Conservation (phyloP, 768 basidiomycete species). For the Boletus vinaceobasis region DNA sequence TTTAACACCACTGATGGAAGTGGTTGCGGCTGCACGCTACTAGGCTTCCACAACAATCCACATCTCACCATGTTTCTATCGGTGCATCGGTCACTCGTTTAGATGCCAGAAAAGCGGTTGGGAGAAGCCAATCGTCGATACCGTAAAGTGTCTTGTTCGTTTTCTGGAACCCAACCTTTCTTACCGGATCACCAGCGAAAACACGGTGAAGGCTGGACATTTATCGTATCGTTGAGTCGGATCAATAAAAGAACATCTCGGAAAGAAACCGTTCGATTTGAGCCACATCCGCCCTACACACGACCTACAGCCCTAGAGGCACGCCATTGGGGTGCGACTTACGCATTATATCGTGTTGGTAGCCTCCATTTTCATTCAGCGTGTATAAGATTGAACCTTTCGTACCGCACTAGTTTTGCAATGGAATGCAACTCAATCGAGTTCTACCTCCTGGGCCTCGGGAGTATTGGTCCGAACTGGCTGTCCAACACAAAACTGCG, state of each 20-base stretch:
- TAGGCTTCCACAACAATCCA: not conserved
- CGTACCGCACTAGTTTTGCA: constrained; percentile 57
- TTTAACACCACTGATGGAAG: not conserved
- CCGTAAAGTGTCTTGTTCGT: constrained; percentile 40
- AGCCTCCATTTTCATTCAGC: not conserved
- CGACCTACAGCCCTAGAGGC: constrained; percentile 74
- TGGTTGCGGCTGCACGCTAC: not conserved
- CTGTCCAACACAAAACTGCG: constrained; percentile 61
- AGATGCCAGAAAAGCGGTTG: constrained; percentile 89
- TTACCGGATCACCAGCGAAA: constrained; percentile 38
- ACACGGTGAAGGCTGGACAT: constrained; percentile 53
- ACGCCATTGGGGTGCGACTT: constrained; percentile 88
- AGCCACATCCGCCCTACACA: constrained; percentile 68
- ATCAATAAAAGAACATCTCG: constrained; percentile 69
- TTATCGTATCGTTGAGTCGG: constrained; percentile 63
- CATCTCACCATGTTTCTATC: not conserved
- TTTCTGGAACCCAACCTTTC: not conserved
- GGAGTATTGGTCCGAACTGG: constrained; percentile 83
- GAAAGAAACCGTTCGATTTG: constrained; percentile 65
- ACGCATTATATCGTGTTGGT: constrained; percentile 83
- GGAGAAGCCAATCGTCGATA: constrained; percentile 80
- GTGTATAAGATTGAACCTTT: constrained; percentile 7
- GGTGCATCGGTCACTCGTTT: not conserved
- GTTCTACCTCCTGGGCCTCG: constrained; percentile 81
- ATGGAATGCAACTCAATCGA: constrained; percentile 66